Evolutionary conservation across 2,329 filamentous ascomycete genomes (phyloP), one percentile per base, ranked within the genome.

Genomic region (Aureobasidium sp.): DNA sequence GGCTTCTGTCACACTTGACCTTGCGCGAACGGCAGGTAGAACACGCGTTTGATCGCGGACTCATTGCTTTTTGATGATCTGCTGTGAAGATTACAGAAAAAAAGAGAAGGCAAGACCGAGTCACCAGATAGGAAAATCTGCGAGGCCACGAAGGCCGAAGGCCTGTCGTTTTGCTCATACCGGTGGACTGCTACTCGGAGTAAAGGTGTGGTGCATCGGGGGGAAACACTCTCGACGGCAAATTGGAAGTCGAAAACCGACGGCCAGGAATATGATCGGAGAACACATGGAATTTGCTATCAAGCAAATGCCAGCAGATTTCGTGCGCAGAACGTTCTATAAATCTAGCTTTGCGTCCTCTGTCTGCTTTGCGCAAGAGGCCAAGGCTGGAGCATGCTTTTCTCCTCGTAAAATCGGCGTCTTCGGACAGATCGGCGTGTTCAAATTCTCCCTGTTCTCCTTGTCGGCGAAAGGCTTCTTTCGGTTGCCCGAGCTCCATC

Each of bases 181-280:
- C 45, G 29, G 57, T 60, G 34, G 25, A 60, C 22, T 51, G 42
- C 55, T 58, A 39, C 20, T 58, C 55, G 55, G 55, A 60, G 57
- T 49, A 51, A 60, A 42, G 34, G 45, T 44, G 44, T 51, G 17
- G 25, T 60, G 20, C 11, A n/a, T 51, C 45, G 57, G 45, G 29
- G 57, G 27, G 14, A 45, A 49, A 34, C 14, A 36, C 44, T 15
- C 55, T 45, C 53, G 36, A 57, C 55, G 41, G 42, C 42, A 58
- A 58, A 58, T 58, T 58, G 57, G 57, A 60, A 60, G 45, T 41
- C 36, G 34, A 60, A 60, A 60, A 31, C 57, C 57, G 57, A 60
- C 57, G 36, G 56, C 20, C n/a, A 14, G 20, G 11, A 14, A 14
- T 39, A 7, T 29, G 15, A 11, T 45, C 53, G 29, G 53, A 57